Evolutionary conservation across 805 yeast species (phyloP).

Genomic region (Torulaspora indica): DNA sequence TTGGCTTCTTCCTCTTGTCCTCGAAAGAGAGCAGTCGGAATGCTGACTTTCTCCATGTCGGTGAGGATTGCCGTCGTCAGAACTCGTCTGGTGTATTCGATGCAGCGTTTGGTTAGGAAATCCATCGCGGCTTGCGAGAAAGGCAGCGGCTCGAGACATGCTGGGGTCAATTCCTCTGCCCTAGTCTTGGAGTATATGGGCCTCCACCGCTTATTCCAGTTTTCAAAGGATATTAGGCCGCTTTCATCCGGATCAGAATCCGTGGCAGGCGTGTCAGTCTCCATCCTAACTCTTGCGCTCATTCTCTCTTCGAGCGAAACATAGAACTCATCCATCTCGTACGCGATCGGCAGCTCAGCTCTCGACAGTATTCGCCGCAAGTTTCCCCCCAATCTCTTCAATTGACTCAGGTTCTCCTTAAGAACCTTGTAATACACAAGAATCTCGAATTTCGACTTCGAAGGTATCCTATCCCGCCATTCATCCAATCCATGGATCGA

Average conservation of each 20-base stretch:
- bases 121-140: conserved; percentile 16
- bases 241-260: conserved; percentile 4
- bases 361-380: conserved; percentile 22
- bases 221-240: conserved; percentile 16
- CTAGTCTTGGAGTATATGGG: conserved; percentile 25
- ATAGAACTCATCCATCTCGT: conserved; percentile 32
- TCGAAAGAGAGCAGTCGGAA: conserved; percentile 7
- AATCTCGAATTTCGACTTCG: conserved; percentile 31
- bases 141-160: conserved; percentile 14
- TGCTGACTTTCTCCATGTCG: conserved; percentile 16
- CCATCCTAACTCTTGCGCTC: conserved; percentile 16
- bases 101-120: conserved; percentile 15
- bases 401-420: conserved; percentile 14
- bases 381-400: conserved; percentile 17
- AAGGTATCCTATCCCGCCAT: conserved; percentile 24
- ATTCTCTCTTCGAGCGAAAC: conserved; percentile 28
- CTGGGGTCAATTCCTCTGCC: conserved; percentile 17
- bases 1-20: conserved; percentile 4
- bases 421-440: conserved; percentile 26
- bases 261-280: conserved; percentile 6
- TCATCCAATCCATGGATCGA: conserved; percentile 34
- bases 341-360: conserved; percentile 33
- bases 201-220: conserved; percentile 32
- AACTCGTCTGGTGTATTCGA: conserved; percentile 18
- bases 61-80: conserved; percentile 21